Evolutionary conservation across 805 yeast species (phyloP), one percentile per base, ranked within the genome.

Genomic region (Sugiyamaella chiloensis): DNA sequence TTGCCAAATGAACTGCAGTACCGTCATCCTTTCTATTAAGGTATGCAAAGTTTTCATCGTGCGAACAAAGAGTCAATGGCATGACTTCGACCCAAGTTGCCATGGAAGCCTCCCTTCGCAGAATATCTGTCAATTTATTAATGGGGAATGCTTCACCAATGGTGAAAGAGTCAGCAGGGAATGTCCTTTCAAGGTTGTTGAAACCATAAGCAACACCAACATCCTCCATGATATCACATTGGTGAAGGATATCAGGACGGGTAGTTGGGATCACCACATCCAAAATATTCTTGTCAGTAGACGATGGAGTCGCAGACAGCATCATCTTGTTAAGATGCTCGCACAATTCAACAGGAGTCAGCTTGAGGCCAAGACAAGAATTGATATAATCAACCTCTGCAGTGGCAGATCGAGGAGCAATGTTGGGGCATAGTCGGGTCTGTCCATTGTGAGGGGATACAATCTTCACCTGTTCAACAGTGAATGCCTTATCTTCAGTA

Each of bases 161-260:
- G 46, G 79, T 74, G 54, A 85, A 80, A 7, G 96, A 79, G 48
- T 83, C 83, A 26, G 87, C 76, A 56, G 88, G 78, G 62, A 93
- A 87, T 44, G 93, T 81, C 70, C 83, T 87, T 54, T 77, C 78
- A 62, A 93, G 76, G 65, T 87, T 88, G 71, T 90, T 85, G 75
- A 85, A 93, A 49, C 99, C 99, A 64, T 88, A 93, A 24, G 88
- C 95, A 63, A 93, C 85, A 41, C 96, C 99, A 42, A 91, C 96
- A 68, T 93, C 99, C 70, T 93, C 99, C 95, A 93, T 87, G 57
- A 93, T 83, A 70, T 93, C 99, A 76, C 98, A 91, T 66, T 88
- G 95, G 69, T 93, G 99, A 61, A 93, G 75, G 53, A 93, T 79
- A 69, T 93, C 99, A 8, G 98, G 83, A 74, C 99, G 85, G 31